Evolutionary conservation across 352 stramenopile species (phyloP).

Genomic region (Halophytophthora batemanensis): DNA sequence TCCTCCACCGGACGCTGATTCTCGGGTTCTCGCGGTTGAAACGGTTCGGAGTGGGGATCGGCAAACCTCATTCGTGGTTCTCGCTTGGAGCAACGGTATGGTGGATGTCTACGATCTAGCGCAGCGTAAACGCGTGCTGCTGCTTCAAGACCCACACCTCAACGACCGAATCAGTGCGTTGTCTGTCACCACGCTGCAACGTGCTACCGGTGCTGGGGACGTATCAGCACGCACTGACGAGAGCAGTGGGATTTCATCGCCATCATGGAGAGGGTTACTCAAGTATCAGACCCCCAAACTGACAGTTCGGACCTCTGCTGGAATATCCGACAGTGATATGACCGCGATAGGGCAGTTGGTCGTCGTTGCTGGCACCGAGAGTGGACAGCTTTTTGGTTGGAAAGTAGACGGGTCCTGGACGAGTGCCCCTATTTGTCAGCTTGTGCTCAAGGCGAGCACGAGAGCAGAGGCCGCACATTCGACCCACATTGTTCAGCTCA

Average conservation of each 20-base stretch:
- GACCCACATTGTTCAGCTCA: conserved; percentile 46
- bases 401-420: conserved; percentile 9
- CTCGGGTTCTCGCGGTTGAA: conserved; percentile 18
- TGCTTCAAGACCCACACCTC: conserved; percentile 46
- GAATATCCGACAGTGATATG: background rate
- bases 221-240: background rate
- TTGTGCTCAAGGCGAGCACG: conserved; percentile 24
- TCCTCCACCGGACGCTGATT: background rate
- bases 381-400: conserved; percentile 39
- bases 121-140: conserved; percentile 18
- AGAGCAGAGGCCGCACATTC: conserved; percentile 32
- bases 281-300: background rate
- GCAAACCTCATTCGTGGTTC: conserved; percentile 25
- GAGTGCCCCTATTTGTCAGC: conserved; percentile 1
- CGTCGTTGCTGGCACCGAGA: conserved; percentile 37
- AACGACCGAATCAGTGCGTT: conserved; percentile 41
- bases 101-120: conserved; percentile 38
- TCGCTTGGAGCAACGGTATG: conserved; percentile 50
- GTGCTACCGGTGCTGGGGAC: background rate
- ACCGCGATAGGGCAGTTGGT: conserved; percentile 1
- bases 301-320: background rate
- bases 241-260: conserved; percentile 5
- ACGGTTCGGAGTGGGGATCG: conserved; percentile 11
- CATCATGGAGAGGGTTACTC: conserved; percentile 6
- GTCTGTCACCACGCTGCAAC: conserved; percentile 14